Conservation (phyloP, 225 moss, liverwort and hornwort genomes). For the Sphagnum contortum region DNA sequence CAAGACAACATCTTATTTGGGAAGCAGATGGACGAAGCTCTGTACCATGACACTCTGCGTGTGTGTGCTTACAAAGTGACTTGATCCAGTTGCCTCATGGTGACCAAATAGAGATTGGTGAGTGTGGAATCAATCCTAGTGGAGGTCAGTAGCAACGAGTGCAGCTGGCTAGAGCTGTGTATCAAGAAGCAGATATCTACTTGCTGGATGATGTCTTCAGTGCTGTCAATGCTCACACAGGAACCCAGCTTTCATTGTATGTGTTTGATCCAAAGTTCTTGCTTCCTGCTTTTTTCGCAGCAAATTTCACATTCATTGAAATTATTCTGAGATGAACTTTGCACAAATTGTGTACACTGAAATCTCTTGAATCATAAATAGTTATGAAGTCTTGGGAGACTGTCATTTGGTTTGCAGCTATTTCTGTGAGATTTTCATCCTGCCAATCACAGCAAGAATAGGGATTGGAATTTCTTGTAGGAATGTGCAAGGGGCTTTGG, state of each 20-base stretch:
- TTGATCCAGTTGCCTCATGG: constrained; percentile 42
- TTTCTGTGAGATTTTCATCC: too few species aligned
- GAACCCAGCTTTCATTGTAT: constrained; percentile 52
- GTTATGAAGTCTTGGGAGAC: too few species aligned
- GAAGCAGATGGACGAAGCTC: constrained; percentile 24
- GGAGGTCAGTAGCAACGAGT: constrained; percentile 64
- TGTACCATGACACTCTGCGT: constrained; percentile 34
- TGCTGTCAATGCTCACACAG: constrained; percentile 65
- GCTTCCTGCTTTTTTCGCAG: too few species aligned
- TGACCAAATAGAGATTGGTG: constrained; percentile 58
- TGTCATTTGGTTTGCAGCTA: too few species aligned
- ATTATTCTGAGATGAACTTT: too few species aligned
- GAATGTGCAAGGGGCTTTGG: constrained; percentile 10
- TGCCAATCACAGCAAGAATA: not conserved
- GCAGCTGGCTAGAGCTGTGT: constrained; percentile 57
- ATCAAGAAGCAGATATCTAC: constrained; percentile 50
- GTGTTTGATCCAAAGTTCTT: too few species aligned
- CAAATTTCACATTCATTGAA: too few species aligned
- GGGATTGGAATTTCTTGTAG: constrained; percentile 2
- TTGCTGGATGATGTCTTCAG: constrained; percentile 60
- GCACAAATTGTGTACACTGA: too few species aligned
- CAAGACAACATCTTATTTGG: constrained; percentile 55
- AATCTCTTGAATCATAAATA: too few species aligned
- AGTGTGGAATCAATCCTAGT: constrained; percentile 56
- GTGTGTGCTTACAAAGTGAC: constrained; percentile 48